Evolutionary conservation across 495 filamentous ascomycete genomes (phyloP).

Genomic region (Penicillium nucicola): DNA sequence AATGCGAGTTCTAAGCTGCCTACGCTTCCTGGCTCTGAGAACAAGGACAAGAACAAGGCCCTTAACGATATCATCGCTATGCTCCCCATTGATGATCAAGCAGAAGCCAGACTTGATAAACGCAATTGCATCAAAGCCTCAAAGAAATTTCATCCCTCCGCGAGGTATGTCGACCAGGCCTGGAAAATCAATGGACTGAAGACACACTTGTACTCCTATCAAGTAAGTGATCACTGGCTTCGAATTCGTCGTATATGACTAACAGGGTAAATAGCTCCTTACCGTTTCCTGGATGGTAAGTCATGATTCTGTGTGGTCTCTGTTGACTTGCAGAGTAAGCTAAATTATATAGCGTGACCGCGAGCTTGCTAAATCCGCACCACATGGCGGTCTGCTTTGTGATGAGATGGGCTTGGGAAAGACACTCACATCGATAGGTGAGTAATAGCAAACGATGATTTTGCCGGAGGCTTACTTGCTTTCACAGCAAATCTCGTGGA

Average conservation of each 20-base stretch:
- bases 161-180: not conserved
- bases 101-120: slow-evolving; percentile 11
- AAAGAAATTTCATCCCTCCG: slow-evolving; percentile 30
- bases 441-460: not conserved
- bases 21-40: not conserved
- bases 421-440: slow-evolving; percentile 46
- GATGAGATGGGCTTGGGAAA: slow-evolving; percentile 69
- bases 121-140: slow-evolving; percentile 27
- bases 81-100: slow-evolving; percentile 13
- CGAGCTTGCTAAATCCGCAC: slow-evolving; percentile 38
- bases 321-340: not conserved
- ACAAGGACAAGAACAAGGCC: slow-evolving; percentile 16
- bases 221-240: slow-evolving; percentile 22
- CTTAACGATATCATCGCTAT: slow-evolving; percentile 18
- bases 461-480: not conserved
- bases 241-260: not conserved
- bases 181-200: slow-evolving; percentile 50
- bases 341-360: slow-evolving; percentile 31
- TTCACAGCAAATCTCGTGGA: slow-evolving; percentile 45
- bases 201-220: slow-evolving; percentile 46
- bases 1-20: not conserved
- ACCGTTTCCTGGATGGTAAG: slow-evolving; percentile 55
- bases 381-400: slow-evolving; percentile 53
- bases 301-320: not conserved
- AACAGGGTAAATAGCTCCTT: slow-evolving; percentile 30